Conservation (phyloP, 2,329 filamentous ascomycete species). For the Emergomyces africanus region DNA sequence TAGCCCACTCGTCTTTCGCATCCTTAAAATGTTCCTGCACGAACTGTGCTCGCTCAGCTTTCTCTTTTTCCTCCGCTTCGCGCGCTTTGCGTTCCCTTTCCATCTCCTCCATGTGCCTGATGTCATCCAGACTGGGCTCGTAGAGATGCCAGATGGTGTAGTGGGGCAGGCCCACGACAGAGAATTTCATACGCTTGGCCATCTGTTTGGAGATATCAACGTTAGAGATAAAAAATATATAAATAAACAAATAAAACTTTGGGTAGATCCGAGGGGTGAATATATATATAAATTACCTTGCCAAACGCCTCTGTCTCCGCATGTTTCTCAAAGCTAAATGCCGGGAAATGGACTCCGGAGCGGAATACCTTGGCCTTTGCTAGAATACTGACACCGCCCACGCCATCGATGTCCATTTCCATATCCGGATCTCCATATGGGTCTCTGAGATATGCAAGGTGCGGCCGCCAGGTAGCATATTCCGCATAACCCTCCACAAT, state of each 20-base stretch:
- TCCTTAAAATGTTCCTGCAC: conserved; percentile 72
- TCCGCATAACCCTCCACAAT: conserved; percentile 99
- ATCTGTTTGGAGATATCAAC: conserved; percentile 47
- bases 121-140: conserved; percentile 95
- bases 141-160: conserved; percentile 99
- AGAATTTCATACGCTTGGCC: conserved; percentile 92
- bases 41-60: conserved; percentile 59
- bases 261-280: conserved; percentile 4
- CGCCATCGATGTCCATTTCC: conserved; percentile 99
- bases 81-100: conserved; percentile 69
- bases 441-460: conserved; percentile 90
- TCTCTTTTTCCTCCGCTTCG: conserved; percentile 67
- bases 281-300: conserved; percentile 51
- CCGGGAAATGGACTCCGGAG: conserved; percentile 90
- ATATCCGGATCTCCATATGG: conserved; percentile 97
- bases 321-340: conserved; percentile 97
- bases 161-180: conserved; percentile 87
- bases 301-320: conserved; percentile 97
- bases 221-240: conserved; percentile 11
- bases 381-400: conserved; percentile 92
- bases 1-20: conserved; percentile 68
- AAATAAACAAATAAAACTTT: background rate
- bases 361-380: conserved; percentile 94
- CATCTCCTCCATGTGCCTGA: conserved; percentile 98
- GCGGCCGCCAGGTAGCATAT: conserved; percentile 95